Base-by-base conservation (phyloP, 2,329 filamentous ascomycete species). In the Exophiala sp. region DNA sequence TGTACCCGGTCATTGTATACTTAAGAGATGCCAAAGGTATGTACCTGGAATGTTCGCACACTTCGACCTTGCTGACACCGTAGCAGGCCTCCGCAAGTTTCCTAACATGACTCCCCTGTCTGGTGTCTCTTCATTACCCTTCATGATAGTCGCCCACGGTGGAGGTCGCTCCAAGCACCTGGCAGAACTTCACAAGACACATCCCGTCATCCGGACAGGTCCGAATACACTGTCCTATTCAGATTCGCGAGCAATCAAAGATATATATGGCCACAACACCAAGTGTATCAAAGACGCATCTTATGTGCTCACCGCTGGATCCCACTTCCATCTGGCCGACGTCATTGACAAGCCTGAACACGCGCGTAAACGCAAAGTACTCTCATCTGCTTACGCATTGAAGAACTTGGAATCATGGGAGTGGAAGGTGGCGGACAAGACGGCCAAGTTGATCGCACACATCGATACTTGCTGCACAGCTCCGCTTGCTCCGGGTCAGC, bases 101-200 rank as follows among this genome's bases (percentile, higher is more conserved):
- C 75, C 75, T 6, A 72, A 71, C 54, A 65, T 78, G 47, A 67
- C 67, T 16, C 56, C 65, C 3, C 66, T 78, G 10, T 72, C 75
- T 0, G 75, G 75, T 10, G 69, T 78, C 40, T 73, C 73, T 7
- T 70, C 73, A 39, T 59, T 80, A 2, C 71, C 73, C 1, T 79
- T 77, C 62, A 76, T 77, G 68, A 56, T 74, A 3, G 66, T 77
- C 14, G 72, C 76, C 1, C 70, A 71, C 41, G 12, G 64, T 67
- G 9, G 74, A 72, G 0, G 72, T 73, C 54, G 51, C 14, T 54
- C 51, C 9, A 10, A 29, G n/a, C 16, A 39, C 41, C 16, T 54
- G 14, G 14, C 34, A 11, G 51, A 66, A 6, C 75, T 92, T 0
- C 89, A 94, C 66, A 76, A 78, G n/a, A 79, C 88, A 63, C 77